Base-by-base conservation (phyloP, 768 basidiomycete genomes). In the Phaeotremella fagi region DNA sequence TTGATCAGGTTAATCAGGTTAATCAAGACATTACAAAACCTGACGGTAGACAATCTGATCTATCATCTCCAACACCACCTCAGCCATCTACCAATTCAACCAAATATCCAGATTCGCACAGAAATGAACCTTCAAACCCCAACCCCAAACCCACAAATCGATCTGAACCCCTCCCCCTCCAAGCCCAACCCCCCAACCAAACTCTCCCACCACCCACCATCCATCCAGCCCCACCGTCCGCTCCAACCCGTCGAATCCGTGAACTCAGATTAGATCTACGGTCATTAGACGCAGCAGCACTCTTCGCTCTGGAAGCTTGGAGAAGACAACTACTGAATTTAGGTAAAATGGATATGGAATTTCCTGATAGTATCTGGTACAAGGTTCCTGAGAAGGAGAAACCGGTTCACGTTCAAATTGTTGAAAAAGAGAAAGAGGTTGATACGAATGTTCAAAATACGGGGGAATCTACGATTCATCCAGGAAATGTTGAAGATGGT, bases 311-410 rank as follows among this genome's bases (percentile, higher is more conserved):
- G 26, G 65, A 67, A 31, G 55, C 55, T 16, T 67, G 65, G 65
- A 42, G 65, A 29, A 52, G 65, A 25, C 50, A 64, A 41, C 47
- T 56, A 6, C 46, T 64, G 6, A 54, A 55, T 2, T 25, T 67
- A 22, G 51, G 49, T 3, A 63, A 59, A 44, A 35, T 67, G 33
- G 52, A 58, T 24, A 63, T 63, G 59, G 56, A 64, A 20, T 22
- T 54, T 31, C 65, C 65, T 12, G 62, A 63, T 48, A 56, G 54
- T 15, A 57, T 67, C 26, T 67, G 65, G 65, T 67, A 67, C 29
- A 59, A 67, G 38, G 62, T 31, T 18, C 12, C 24, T 4, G 7
- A 47, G 0, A 44, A n/a, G n/a, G n/a, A n/a, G n/a, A n/a, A n/a
- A n/a, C n/a, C n/a, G n/a, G n/a, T n/a, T n/a, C n/a, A n/a, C n/a